Evolutionary conservation across 2,329 filamentous ascomycete genomes (phyloP), one percentile per base, ranked within the genome.

Genomic region (Aspergillus eucalypticola): DNA sequence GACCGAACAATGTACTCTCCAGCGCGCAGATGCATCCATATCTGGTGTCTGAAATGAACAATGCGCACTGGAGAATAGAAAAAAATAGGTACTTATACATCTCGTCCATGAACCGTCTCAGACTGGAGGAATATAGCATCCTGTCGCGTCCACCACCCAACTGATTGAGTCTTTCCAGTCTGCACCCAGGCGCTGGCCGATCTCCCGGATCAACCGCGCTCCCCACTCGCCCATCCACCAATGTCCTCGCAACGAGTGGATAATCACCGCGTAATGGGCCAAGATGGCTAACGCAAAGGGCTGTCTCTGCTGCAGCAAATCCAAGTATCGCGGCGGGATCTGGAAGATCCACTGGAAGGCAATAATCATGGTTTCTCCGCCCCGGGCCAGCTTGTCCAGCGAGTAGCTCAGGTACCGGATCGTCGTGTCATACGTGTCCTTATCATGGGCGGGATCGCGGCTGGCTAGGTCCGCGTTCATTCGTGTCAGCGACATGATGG

Each of bases 181-280:
- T 3, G 62, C 41, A 21, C 67, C 68, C n/a, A 76, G 51, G 21
- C 55, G 49, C 39, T 67, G 63, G 13, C 69, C 69, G 23, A 90
- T 81, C 19, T 88, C 87, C 69, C 86, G 83, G 15, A 91, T 84
- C 66, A 91, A 86, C 58, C 86, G 83, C 15, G 83, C 82, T 7
- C 87, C 84, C 67, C 89, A 87, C 41, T 88, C 87, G 19, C 86
- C 82, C 27, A 90, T 77, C 88, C 89, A 91, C 89, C 89, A 91
- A 15, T 87, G 78, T 15, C 79, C 73, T 61, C 88, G 84, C 63
- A 89, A 78, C 35, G 82, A 82, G 68, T 87, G 87, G 50, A 90
- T 78, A 3, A 79, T 59, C 8, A 81, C 75, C 0, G 75, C 75
- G 60, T 76, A 81, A 60, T 82, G 75, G 2, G 77, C 78, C 4